Conservation (phyloP, 768 basidiomycete species). For the Russula emetica region DNA sequence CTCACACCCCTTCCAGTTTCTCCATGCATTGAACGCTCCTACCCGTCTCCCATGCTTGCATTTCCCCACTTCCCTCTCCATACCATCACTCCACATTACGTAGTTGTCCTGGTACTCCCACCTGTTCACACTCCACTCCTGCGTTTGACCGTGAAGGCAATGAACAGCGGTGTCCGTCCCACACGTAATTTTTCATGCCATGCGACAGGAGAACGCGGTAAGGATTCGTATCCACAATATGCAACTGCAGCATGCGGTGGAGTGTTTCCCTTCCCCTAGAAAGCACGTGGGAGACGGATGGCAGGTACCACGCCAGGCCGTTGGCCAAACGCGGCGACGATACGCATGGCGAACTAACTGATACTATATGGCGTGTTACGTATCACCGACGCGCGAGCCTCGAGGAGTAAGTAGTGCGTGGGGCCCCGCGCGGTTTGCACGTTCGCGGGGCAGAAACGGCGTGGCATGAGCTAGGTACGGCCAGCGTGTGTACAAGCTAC, state of each 20-base stretch:
- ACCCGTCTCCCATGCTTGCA: constrained; percentile 24
- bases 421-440: constrained; percentile 21
- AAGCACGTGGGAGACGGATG: constrained; percentile 21
- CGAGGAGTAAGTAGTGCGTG: constrained; percentile 19
- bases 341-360: constrained; percentile 8
- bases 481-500: not conserved
- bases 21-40: constrained; percentile 20
- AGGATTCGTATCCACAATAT: constrained; percentile 11
- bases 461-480: not conserved
- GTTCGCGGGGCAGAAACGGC: constrained; percentile 17
- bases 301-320: constrained; percentile 2
- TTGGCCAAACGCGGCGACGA: constrained; percentile 7
- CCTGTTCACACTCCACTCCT: constrained; percentile 15
- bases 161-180: constrained; percentile 16
- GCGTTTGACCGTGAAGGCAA: constrained; percentile 21
- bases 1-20: constrained; percentile 8
- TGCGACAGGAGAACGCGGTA: not conserved
- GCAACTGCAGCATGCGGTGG: not conserved
- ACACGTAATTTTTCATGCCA: constrained; percentile 20
- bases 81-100: constrained; percentile 28
- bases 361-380: constrained; percentile 15
- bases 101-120: constrained; percentile 23
- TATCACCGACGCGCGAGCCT: constrained; percentile 19
- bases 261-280: not conserved
- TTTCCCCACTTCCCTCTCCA: not conserved